Percentiles rank a stretch among this genome's conserved stretches.
Conservation (phyloP, 2,329 filamentous ascomycete genomes). For the Hansfordia pulvinata region DNA sequence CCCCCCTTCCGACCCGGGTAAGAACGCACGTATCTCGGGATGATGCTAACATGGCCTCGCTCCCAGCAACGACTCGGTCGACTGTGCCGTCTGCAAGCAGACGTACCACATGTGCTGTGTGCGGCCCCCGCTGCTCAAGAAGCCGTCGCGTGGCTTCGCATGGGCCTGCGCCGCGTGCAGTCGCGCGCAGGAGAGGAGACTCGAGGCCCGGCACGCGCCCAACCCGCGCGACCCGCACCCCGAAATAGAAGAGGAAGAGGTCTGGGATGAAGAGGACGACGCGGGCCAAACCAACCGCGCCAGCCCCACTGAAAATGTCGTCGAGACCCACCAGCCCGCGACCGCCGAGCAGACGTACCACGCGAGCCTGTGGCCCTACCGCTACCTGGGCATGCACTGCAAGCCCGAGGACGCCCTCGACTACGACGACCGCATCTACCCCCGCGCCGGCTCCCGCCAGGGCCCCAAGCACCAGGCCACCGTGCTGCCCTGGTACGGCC, state of each 20-base stretch:
- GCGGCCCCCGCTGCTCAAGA: constrained; percentile 80
- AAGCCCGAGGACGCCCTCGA: constrained; percentile 90
- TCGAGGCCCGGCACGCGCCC: constrained; percentile 82
- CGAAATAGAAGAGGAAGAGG: constrained; percentile 52
- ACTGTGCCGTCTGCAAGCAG: constrained; percentile 87
- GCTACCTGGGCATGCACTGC: constrained; percentile 91
- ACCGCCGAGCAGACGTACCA: constrained; percentile 86
- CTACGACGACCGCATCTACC: constrained; percentile 95
- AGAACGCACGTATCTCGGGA: no score
- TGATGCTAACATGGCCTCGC: constrained; percentile 9
- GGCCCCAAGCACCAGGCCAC: constrained; percentile 86
- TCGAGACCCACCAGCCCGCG: constrained; percentile 37
- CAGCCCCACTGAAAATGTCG: constrained; percentile 49
- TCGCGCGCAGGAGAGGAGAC: constrained; percentile 82
- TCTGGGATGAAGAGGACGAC: constrained; percentile 60
- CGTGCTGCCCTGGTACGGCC: constrained; percentile 73
- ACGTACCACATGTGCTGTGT: constrained; percentile 99
- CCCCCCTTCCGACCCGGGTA: no score
- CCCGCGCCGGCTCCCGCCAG: constrained; percentile 81
- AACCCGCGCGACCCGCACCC: constrained; percentile 54
- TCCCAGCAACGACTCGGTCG: constrained; percentile 77
- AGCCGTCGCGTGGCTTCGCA: constrained; percentile 91
- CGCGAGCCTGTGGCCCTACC: constrained; percentile 89
- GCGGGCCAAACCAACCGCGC: constrained; percentile 44
- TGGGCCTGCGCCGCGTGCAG: constrained; percentile 97